These are phyloP conservation scores for Marasmius fiardii DNA, from an alignment of 1,284 basidiomycete genomes.

Conservation along the genomic window DNA sequence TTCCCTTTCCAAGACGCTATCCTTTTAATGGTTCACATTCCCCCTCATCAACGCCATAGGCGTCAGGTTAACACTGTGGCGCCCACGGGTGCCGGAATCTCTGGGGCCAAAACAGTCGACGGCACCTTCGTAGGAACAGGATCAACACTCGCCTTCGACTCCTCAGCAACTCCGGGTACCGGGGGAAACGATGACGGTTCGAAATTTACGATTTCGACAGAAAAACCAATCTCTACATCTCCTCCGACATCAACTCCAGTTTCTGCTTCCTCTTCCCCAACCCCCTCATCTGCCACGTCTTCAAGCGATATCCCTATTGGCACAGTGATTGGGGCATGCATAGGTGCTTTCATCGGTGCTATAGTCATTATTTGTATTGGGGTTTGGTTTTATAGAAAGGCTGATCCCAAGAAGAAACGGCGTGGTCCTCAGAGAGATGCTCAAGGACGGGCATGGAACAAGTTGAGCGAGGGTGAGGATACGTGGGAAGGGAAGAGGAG, in stretches of 20 bases:
- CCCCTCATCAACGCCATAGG: slow-evolving; percentile 4
- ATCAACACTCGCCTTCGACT: slow-evolving; percentile 24
- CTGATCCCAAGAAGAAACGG: slow-evolving; percentile 25
- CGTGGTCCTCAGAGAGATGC: slow-evolving; percentile 4
- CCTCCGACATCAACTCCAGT: slow-evolving; percentile 6
- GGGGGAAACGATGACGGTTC: slow-evolving; percentile 18
- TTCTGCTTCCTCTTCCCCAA: slow-evolving; percentile 17
- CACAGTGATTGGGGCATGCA: slow-evolving; percentile 50
- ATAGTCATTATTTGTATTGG: slow-evolving; percentile 41
- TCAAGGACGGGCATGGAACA: slow-evolving; percentile 27
- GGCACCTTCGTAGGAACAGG: slow-evolving; percentile 11
- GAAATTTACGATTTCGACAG: slow-evolving; percentile 11
- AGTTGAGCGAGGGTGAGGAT: slow-evolving; percentile 44
- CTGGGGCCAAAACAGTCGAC: slow-evolving; percentile 40
- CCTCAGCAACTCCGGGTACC: slow-evolving; percentile 10
- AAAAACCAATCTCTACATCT: slow-evolving; percentile 14
- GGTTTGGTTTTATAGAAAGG: slow-evolving; percentile 45
- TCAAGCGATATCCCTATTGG: slow-evolving; percentile 37
- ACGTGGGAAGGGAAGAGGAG: slow-evolving; percentile 41
- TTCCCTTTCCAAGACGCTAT: slow-evolving; percentile 2
- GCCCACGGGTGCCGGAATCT: slow-evolving; percentile 49
- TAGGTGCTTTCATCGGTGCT: slow-evolving; percentile 46
- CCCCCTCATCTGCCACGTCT: slow-evolving; percentile 21
- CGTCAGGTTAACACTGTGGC: slow-evolving; percentile 35
- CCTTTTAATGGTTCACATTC: slow-evolving; percentile 8